Conservation (phyloP, 1,139 yeast species). For the Taphrina populina region DNA sequence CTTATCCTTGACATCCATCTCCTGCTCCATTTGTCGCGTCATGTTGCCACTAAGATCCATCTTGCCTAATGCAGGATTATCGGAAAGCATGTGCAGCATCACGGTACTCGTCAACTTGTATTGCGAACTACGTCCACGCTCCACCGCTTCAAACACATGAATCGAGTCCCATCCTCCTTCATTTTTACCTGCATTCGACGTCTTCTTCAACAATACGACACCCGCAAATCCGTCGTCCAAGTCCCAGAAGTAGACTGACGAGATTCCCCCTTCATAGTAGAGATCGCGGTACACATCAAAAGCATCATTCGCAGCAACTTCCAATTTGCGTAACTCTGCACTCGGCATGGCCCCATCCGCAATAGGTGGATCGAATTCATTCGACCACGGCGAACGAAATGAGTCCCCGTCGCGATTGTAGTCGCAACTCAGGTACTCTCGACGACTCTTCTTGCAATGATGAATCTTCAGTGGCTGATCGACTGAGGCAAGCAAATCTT, state of each 20-base stretch:
- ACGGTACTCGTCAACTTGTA: conserved; percentile 87
- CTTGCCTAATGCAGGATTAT: conserved; percentile 43
- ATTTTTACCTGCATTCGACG: conserved; percentile 41
- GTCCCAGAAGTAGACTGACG: conserved; percentile 93
- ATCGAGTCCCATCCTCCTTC: conserved; percentile 83
- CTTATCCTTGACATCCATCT: conserved; percentile 49
- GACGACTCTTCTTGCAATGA: conserved; percentile 61
- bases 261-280: conserved; percentile 89
- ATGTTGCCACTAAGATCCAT: conserved; percentile 75
- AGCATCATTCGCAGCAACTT: conserved; percentile 79
- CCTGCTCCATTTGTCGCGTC: conserved; percentile 69
- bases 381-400: conserved; percentile 88
- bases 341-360: conserved; percentile 73
- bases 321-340: conserved; percentile 65
- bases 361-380: conserved; percentile 68
- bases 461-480: conserved; percentile 74
- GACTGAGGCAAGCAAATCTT: conserved; percentile 79
- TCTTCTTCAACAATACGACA: conserved; percentile 79
- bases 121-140: conserved; percentile 46
- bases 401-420: conserved; percentile 94
- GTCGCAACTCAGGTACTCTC: conserved; percentile 80
- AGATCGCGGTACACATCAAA: conserved; percentile 90
- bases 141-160: conserved; percentile 80
- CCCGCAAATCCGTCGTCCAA: conserved; percentile 75
- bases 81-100: conserved; percentile 62